Evolutionary conservation across 257 asterid species (phyloP).

Genomic region (Solanum dulcamara): DNA sequence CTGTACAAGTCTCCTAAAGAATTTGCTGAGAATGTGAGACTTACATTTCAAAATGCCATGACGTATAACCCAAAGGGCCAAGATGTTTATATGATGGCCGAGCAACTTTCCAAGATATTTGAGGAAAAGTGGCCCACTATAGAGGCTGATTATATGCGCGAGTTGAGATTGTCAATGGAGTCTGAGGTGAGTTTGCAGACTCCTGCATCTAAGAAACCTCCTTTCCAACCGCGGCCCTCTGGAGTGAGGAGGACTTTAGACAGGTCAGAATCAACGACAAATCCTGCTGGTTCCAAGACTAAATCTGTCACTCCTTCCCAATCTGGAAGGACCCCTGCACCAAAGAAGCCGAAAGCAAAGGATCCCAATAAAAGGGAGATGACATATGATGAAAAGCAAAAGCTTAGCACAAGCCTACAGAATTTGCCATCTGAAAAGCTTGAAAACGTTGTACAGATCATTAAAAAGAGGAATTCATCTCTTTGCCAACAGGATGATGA

Average conservation of each 20-base stretch:
- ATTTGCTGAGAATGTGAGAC: slow-evolving; percentile 80
- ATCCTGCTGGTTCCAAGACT: slow-evolving; percentile 24
- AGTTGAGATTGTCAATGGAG: slow-evolving; percentile 27
- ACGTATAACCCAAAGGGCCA: slow-evolving; percentile 74
- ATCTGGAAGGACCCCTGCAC: slow-evolving; percentile 33
- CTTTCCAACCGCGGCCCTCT: slow-evolving; percentile 22
- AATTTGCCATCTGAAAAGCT: slow-evolving; percentile 81
- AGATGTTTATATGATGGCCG: slow-evolving; percentile 83
- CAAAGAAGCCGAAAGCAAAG: slow-evolving; percentile 88
- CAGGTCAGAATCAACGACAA: slow-evolving; percentile 26
- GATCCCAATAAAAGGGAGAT: slow-evolving; percentile 84
- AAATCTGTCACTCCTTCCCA: slow-evolving; percentile 20
- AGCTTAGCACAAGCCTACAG: slow-evolving; percentile 66
- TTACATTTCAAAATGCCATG: slow-evolving; percentile 71
- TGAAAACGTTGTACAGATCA: slow-evolving; percentile 68
- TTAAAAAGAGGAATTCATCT: slow-evolving; percentile 68
- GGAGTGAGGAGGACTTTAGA: slow-evolving; percentile 22
- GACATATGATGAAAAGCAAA: slow-evolving; percentile 91
- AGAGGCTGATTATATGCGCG: slow-evolving; percentile 47
- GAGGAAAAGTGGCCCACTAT: slow-evolving; percentile 59
- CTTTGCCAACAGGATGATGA: slow-evolving; percentile 81
- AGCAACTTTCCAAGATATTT: slow-evolving; percentile 45
- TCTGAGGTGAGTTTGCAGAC: slow-evolving; percentile 31
- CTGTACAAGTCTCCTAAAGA: slow-evolving; percentile 66
- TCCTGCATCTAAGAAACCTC: slow-evolving; percentile 45